Conservation (phyloP, 139 green algal species). For the Deuterostichococcus epilithicus region DNA sequence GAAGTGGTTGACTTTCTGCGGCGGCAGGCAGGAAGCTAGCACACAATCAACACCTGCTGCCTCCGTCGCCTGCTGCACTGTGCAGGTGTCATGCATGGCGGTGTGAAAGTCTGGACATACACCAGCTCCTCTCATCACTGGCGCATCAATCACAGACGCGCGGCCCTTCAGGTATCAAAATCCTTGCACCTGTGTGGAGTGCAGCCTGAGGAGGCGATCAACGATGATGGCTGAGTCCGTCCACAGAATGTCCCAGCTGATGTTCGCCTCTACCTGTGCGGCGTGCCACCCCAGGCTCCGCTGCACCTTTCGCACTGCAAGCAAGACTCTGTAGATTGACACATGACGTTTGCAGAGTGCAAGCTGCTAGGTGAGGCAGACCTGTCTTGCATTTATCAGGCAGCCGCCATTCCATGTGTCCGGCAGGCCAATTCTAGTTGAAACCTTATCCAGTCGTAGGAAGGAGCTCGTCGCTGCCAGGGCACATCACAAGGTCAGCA, state of each 20-base stretch:
- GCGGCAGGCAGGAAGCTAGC: background rate
- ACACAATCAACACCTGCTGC: background rate
- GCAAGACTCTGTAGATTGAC: background rate
- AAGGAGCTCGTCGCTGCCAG: background rate
- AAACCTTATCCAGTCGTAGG: background rate
- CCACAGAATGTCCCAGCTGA: slow-evolving; percentile 64
- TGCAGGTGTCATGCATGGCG: no score
- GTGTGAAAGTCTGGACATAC: no score
- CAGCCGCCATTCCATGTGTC: background rate
- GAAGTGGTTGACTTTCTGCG: slow-evolving; percentile 89
- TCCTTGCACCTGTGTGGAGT: slow-evolving; percentile 40
- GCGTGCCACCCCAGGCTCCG: slow-evolving; percentile 70
- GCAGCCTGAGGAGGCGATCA: slow-evolving; percentile 63
- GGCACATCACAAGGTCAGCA: background rate
- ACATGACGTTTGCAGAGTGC: background rate
- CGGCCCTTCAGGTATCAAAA: no score
- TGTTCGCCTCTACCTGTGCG: slow-evolving; percentile 48
- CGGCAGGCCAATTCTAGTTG: background rate
- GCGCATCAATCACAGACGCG: no score
- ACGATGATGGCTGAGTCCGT: slow-evolving; percentile 68
- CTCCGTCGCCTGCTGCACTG: no score
- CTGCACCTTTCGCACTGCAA: slow-evolving; percentile 52
- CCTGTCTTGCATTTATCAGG: background rate
- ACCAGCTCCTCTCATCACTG: no score
- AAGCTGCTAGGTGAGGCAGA: background rate